Evolutionary conservation across 306 rosid species (phyloP), one percentile per base, ranked within the genome.

Genomic region (Delonix regia): DNA sequence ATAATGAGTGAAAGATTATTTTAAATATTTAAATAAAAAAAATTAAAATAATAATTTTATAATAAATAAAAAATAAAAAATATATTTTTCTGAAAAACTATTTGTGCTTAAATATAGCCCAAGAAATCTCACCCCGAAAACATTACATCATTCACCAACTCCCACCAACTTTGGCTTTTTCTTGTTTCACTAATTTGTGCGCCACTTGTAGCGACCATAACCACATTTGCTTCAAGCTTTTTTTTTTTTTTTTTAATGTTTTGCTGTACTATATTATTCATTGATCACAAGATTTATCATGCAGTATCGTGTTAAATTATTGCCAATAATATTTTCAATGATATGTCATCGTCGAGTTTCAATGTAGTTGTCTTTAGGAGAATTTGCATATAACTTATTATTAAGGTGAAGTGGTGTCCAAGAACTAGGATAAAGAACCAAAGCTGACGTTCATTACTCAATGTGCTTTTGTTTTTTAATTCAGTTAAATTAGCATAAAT

Each of bases 81-180:
- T 42, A 4, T 9, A 9, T 57, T 33, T 27, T 4, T 59, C 9
- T 27, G 1, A n/a, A n/a, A n/a, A n/a, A n/a, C n/a, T 3, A 68
- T 30, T 55, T 48, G 24, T 52, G 34, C 10, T 34, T 16, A 19
- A 25, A 42, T 2, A 3, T n/a, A 30, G 15, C 0, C 36, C n/a
- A 4, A 52, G 38, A 68, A 45, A 71, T 39, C 44, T 85, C 39
- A 10, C 30, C 24, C 24, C 27, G n/a, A n/a, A 13, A 64, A 59
- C 62, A 73, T 61, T 21, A 21, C 65, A 9, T 79, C 69, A 74
- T 76, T 41, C 53, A 79, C 86, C 85, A 73, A 77, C 85, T 41
- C 33, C 57, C 83, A 80, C 87, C 89, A 68, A 86, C 75, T 30
- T 34, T 18, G 0, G 19, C 4, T 52, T 34, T 3, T 71, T 12